These are phyloP conservation scores for Hura crepitans DNA, from an alignment of 441 rosid species.

Conservation along the genomic window DNA sequence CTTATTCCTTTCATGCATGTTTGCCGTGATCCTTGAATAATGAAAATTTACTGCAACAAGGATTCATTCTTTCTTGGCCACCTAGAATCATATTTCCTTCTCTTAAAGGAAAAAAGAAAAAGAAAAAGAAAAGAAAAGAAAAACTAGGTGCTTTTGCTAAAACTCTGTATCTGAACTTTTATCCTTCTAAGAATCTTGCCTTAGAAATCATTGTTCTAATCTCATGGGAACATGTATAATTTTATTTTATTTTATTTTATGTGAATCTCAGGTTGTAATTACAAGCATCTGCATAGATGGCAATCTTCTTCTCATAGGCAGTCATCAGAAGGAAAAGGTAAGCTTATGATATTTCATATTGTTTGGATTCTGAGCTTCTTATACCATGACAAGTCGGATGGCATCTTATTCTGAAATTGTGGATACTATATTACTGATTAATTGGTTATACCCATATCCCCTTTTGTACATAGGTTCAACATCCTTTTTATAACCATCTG, in stretches of 20 bases:
- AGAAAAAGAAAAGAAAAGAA: background rate
- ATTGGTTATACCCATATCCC: too few species aligned
- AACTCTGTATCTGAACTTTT: background rate
- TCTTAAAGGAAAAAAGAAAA: background rate
- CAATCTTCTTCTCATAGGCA: too few species aligned
- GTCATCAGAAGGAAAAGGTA: too few species aligned
- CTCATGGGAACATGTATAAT: background rate
- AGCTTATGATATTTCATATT: too few species aligned
- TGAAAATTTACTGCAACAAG: background rate
- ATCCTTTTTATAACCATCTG: too few species aligned
- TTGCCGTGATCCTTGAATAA: background rate
- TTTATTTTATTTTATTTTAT: too few species aligned
- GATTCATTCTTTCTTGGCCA: background rate
- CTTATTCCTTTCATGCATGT: background rate
- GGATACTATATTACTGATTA: too few species aligned
- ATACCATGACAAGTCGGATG: too few species aligned
- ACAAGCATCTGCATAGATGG: slow-evolving; percentile 59
- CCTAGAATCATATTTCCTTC: too few species aligned
- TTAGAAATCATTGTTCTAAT: background rate
- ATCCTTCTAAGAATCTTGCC: background rate
- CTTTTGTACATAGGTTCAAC: too few species aligned
- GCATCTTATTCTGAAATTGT: too few species aligned
- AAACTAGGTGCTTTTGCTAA: background rate
- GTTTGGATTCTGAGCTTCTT: too few species aligned
- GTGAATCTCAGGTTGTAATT: slow-evolving; percentile 80